These are phyloP conservation scores for Brassica hybrid DNA, from an alignment of 441 rosid species.

Conservation along the genomic window DNA sequence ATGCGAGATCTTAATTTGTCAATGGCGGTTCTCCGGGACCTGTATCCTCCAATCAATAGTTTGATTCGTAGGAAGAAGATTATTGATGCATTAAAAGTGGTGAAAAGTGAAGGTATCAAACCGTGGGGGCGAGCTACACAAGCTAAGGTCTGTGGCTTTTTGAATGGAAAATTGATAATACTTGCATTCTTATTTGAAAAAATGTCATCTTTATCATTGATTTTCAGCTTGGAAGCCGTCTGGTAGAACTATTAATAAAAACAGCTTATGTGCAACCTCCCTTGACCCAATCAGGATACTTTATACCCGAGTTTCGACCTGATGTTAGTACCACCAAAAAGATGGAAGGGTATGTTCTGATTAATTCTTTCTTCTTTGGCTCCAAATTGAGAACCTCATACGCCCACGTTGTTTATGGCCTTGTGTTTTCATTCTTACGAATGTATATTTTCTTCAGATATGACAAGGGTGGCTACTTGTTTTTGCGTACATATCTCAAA, in stretches of 20 bases:
- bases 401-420: not conserved
- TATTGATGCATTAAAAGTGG: constrained; percentile 67
- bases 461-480: constrained; percentile 88
- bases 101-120: constrained; percentile 63
- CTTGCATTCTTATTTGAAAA: too few species aligned
- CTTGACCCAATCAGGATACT: constrained; percentile 59
- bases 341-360: constrained; percentile 80
- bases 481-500: constrained; percentile 85
- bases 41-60: constrained; percentile 47
- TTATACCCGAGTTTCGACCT: constrained; percentile 85
- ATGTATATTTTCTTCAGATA: constrained; percentile 52
- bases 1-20: too few species aligned
- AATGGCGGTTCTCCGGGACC: too few species aligned
- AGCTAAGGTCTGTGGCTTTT: constrained; percentile 66
- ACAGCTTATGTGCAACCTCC: constrained; percentile 90
- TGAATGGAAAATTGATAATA: constrained; percentile 34
- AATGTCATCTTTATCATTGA: constrained; percentile 6
- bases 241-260: constrained; percentile 74
- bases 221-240: constrained; percentile 85
- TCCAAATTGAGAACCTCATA: constrained; percentile 4
- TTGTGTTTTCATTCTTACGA: not conserved
- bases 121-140: constrained; percentile 87
- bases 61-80: constrained; percentile 72
- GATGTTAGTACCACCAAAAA: constrained; percentile 96
- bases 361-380: constrained; percentile 18